Evolutionary conservation across 805 yeast species (phyloP).

Genomic region (Metschnikowia picachoensis): DNA sequence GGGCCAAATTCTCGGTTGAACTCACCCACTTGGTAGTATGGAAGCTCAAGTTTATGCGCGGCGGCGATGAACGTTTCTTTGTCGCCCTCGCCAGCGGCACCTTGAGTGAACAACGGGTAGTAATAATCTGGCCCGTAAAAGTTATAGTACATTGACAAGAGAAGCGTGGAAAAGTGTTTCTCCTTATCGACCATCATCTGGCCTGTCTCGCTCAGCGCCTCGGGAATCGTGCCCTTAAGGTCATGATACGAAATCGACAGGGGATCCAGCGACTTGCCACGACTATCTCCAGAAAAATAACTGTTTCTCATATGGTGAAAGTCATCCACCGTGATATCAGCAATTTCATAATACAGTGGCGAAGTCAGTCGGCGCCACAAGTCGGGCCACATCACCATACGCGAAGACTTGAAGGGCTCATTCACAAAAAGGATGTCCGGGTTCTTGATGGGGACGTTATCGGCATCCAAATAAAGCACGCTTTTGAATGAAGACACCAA

Average conservation of each 20-base stretch:
- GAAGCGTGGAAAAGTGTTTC: constrained; percentile 28
- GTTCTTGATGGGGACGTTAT: constrained; percentile 34
- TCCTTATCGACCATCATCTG: constrained; percentile 34
- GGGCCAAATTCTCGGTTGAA: constrained; percentile 38
- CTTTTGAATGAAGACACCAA: constrained; percentile 35
- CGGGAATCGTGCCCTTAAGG: constrained; percentile 31
- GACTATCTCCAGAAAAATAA: constrained; percentile 24
- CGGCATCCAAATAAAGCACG: constrained; percentile 38
- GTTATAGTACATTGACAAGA: constrained; percentile 37
- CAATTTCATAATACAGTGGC: constrained; percentile 34
- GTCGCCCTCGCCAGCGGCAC: constrained; percentile 43
- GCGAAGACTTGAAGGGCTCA: constrained; percentile 27
- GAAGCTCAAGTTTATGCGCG: constrained; percentile 33
- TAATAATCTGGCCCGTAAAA: constrained; percentile 34
- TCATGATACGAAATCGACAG: constrained; percentile 24
- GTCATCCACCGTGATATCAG: constrained; percentile 25
- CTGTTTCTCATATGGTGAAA: constrained; percentile 23
- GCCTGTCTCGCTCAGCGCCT: constrained; percentile 39
- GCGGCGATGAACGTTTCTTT: constrained; percentile 42
- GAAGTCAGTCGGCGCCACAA: constrained; percentile 40
- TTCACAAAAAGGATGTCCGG: constrained; percentile 35
- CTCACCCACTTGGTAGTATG: constrained; percentile 37
- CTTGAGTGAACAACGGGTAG: constrained; percentile 38
- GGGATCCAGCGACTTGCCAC: constrained; percentile 20
- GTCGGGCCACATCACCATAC: constrained; percentile 40